Evolutionary conservation across 257 asterid genomes (phyloP).

Genomic region (Nicotiana attenuata): DNA sequence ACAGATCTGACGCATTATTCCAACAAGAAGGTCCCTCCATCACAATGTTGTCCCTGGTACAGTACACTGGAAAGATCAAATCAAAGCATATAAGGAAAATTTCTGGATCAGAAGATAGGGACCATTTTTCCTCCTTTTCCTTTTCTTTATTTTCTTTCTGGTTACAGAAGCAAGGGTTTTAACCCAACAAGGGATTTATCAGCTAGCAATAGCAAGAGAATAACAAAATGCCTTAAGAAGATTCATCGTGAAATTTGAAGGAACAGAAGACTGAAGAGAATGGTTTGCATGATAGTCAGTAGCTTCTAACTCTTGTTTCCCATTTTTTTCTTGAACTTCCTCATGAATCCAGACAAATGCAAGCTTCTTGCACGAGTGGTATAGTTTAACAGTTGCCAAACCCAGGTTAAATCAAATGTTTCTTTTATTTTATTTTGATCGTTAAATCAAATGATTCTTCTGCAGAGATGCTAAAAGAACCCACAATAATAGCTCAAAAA

Average conservation of each 20-base stretch:
- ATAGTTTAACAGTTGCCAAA: background rate
- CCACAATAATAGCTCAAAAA: background rate
- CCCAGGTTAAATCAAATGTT: background rate
- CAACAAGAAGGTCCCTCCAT: slow-evolving; percentile 34
- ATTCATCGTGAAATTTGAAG: background rate
- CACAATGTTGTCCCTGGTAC: slow-evolving; percentile 70
- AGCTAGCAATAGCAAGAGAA: slow-evolving; percentile 5
- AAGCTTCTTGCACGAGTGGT: background rate
- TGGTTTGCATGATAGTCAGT: background rate
- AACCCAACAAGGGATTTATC: background rate
- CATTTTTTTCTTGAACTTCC: background rate
- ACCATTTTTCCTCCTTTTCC: background rate
- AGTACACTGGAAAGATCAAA: slow-evolving; percentile 45
- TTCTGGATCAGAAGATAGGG: slow-evolving; percentile 6
- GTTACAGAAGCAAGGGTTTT: background rate
- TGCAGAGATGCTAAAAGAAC: background rate
- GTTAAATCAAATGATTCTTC: background rate
- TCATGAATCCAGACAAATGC: slow-evolving; percentile 4
- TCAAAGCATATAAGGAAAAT: slow-evolving; percentile 33
- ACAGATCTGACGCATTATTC: slow-evolving; percentile 20
- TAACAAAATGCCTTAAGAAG: background rate
- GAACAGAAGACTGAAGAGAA: background rate
- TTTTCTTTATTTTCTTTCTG: background rate
- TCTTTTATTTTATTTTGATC: no score
- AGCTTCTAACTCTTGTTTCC: background rate